Conservation (phyloP, 2,329 filamentous ascomycete genomes). For the Orbilia javanica region DNA sequence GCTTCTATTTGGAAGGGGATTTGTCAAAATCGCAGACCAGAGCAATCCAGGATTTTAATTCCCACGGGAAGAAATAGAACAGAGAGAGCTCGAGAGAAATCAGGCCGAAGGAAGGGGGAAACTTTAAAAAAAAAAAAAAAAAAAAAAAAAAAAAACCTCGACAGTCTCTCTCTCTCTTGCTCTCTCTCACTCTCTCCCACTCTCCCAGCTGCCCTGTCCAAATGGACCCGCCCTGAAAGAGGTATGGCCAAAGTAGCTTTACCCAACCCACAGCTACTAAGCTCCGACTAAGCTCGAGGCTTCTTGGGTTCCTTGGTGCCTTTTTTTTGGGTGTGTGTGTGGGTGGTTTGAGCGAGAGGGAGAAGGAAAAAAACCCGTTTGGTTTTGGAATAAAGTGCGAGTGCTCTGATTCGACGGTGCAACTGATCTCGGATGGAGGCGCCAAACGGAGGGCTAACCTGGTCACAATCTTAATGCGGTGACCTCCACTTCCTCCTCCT, state of each 20-base stretch:
- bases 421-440: constrained; percentile 48
- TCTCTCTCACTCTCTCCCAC: background rate
- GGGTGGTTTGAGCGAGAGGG: background rate
- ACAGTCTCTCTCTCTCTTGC: too few relatives aligned
- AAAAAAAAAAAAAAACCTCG: background rate
- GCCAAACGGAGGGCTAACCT: constrained; percentile 40
- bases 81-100: too few relatives aligned
- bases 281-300: background rate
- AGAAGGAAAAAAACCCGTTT: constrained; percentile 22
- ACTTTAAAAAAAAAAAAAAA: background rate
- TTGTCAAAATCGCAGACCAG: constrained; percentile 28
- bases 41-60: too few relatives aligned
- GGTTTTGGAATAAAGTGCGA: background rate
- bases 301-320: background rate
- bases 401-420: constrained; percentile 38
- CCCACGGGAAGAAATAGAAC: too few relatives aligned
- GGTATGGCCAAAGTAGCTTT: constrained; percentile 11
- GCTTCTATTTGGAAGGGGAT: constrained; percentile 15
- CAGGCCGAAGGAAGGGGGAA: too few relatives aligned
- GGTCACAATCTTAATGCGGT: constrained; percentile 14
- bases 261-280: background rate
- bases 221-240: constrained; percentile 9
- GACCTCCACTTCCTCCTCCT: background rate
- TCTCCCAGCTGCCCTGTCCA: constrained; percentile 1
- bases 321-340: background rate